Evolutionary conservation across 108 stramenopile genomes (phyloP).

Genomic region (Nannochloropsis gaditana): DNA sequence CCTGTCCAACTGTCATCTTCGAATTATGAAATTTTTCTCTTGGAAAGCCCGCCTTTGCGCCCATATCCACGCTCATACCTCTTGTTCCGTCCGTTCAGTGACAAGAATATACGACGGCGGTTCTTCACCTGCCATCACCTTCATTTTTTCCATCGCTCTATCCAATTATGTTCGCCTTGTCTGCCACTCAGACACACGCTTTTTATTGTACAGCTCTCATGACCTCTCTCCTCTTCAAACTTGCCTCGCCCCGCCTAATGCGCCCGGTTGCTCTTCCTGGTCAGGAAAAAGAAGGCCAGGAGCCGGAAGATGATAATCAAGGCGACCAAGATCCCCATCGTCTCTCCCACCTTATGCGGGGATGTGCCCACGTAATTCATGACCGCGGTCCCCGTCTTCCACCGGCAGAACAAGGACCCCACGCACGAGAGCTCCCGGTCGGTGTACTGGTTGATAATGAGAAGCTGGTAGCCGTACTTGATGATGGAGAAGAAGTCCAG

Average conservation of each 20-base stretch:
- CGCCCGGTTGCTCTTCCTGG: not conserved
- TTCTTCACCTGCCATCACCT: no score
- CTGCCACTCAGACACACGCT: no score
- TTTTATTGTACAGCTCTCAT: no score
- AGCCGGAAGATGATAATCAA: not conserved
- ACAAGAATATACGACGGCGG: no score
- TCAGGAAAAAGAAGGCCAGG: not conserved
- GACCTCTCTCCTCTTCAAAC: not conserved
- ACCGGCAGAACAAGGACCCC: not conserved
- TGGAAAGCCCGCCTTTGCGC: no score
- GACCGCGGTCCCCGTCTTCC: not conserved
- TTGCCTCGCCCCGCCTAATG: not conserved
- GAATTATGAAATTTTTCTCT: no score
- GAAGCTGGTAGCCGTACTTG: not conserved
- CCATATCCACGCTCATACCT: no score
- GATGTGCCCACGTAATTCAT: not conserved
- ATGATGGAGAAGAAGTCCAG: constrained; percentile 16
- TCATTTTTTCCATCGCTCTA: no score
- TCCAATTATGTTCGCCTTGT: no score
- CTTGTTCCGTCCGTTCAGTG: no score
- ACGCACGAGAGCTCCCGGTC: not conserved
- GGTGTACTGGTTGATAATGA: not conserved
- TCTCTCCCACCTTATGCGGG: not conserved
- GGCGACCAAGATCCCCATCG: not conserved
- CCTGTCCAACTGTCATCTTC: no score